Conservation (phyloP, 2,329 filamentous ascomycete genomes). For the Dactylellina drechsleri region DNA sequence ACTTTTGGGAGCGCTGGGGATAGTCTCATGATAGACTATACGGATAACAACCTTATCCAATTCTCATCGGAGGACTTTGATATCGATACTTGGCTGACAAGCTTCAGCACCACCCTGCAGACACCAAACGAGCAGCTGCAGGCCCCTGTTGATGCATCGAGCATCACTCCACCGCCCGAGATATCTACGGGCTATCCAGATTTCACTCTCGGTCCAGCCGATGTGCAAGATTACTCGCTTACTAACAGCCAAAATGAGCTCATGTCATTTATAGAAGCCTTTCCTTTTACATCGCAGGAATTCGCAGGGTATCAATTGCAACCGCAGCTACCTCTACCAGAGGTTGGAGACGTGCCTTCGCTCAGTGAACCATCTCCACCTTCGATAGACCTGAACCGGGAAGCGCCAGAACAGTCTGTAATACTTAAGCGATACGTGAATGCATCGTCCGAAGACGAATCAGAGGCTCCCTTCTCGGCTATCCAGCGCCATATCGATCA, state of each 20-base stretch:
- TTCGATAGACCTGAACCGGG: conserved; percentile 11
- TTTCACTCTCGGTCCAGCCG: conserved; percentile 31
- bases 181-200: conserved; percentile 15
- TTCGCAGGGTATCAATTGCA: conserved; percentile 13
- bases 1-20: conserved; percentile 31
- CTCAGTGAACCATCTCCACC: conserved; percentile 32
- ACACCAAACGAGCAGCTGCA: conserved; percentile 9
- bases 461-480: conserved; percentile 42
- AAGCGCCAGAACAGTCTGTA: conserved; percentile 30
- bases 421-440: conserved; percentile 50
- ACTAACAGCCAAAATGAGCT: conserved; percentile 45
- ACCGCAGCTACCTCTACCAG: conserved; percentile 15
- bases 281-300: conserved; percentile 29
- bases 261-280: conserved; percentile 41
- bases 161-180: conserved; percentile 4
- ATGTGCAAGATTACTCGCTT: conserved; percentile 20
- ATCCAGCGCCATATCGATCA: conserved; percentile 38
- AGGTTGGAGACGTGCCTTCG: conserved; percentile 16
- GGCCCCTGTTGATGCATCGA: conserved; percentile 19
- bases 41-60: conserved; percentile 13
- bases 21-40: conserved; percentile 40
- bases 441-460: conserved; percentile 49
- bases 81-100: conserved; percentile 45
- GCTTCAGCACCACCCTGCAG: conserved; percentile 20
- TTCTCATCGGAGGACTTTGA: conserved; percentile 39